Evolutionary conservation across 306 rosid species (phyloP).

Genomic region (Benincasa hispida): DNA sequence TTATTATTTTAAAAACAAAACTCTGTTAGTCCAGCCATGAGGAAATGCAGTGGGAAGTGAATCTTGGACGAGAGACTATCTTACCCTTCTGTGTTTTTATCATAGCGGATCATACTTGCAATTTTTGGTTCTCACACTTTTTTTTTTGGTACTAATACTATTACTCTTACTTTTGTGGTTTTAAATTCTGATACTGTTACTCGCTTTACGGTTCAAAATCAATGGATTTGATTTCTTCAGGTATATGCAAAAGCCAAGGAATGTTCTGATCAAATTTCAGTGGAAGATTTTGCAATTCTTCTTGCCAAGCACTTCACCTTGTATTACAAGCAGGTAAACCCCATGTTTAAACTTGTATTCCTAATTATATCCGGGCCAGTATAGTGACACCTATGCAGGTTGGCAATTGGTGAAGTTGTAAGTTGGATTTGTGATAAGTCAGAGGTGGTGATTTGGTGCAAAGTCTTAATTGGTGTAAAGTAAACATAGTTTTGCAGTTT

Average conservation of each 20-base stretch:
- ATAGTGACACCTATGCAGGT: not conserved
- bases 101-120: not conserved
- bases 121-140: not conserved
- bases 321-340: slow-evolving; percentile 54
- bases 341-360: not conserved
- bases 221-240: slow-evolving; percentile 23
- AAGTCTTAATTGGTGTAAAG: not conserved
- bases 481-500: not conserved
- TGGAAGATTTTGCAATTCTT: slow-evolving; percentile 66
- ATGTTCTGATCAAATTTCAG: slow-evolving; percentile 50
- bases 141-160: not conserved
- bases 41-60: not conserved
- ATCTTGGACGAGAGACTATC: not conserved
- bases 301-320: slow-evolving; percentile 85
- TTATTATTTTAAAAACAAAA: not conserved
- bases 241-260: slow-evolving; percentile 91
- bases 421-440: not conserved
- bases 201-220: slow-evolving; percentile 6
- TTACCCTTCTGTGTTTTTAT: not conserved
- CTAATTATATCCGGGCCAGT: not conserved
- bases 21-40: not conserved
- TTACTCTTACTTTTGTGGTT: not conserved
- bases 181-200: not conserved
- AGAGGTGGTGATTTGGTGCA: not conserved
- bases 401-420: not conserved